phyloP scores from a whole-genome alignment of 106 monocot species.

The Vanilla planifolia region DNA sequence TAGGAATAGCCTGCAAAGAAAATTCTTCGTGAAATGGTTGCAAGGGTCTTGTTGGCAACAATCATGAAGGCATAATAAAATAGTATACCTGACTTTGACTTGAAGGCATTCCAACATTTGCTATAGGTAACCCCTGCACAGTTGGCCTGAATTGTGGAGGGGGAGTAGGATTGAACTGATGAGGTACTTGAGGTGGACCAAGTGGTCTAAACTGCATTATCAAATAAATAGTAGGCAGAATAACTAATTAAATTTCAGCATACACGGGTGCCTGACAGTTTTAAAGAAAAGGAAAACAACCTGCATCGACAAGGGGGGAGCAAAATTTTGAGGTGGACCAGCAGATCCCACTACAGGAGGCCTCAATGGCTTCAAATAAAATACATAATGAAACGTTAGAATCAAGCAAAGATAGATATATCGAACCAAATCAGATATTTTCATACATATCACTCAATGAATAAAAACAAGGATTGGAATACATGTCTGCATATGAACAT shows the following conservation, averaged over 20 bases:
- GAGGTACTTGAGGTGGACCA: slow-evolving; percentile 49
- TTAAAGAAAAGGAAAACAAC: slow-evolving; percentile 14
- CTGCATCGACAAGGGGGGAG: slow-evolving; percentile 59
- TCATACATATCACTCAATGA: not conserved
- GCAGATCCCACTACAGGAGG: slow-evolving; percentile 30
- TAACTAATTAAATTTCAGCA: not conserved
- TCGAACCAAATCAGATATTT: not conserved
- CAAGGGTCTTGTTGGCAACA: slow-evolving; percentile 31
- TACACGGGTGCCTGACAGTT: not conserved
- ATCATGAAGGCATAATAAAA: slow-evolving; percentile 38
- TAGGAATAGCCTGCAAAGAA: slow-evolving; percentile 39
- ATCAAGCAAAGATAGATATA: not conserved
- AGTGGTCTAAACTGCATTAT: slow-evolving; percentile 64
- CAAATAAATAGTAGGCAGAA: not conserved
- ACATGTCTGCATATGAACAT: not conserved
- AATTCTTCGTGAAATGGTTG: slow-evolving; percentile 38
- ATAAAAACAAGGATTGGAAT: not conserved
- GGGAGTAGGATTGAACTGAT: slow-evolving; percentile 46
- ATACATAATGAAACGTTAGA: not conserved
- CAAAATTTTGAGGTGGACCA: slow-evolving; percentile 55
- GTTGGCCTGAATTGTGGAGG: slow-evolving; percentile 54
- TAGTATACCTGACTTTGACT: slow-evolving; percentile 35
- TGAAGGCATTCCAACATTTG: slow-evolving; percentile 42
- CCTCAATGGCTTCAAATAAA: slow-evolving; percentile 30
- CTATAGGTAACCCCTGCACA: slow-evolving; percentile 35